These are phyloP conservation scores for Jatropha curcas DNA, from an alignment of 345 rosid species.

Conservation along the genomic window DNA sequence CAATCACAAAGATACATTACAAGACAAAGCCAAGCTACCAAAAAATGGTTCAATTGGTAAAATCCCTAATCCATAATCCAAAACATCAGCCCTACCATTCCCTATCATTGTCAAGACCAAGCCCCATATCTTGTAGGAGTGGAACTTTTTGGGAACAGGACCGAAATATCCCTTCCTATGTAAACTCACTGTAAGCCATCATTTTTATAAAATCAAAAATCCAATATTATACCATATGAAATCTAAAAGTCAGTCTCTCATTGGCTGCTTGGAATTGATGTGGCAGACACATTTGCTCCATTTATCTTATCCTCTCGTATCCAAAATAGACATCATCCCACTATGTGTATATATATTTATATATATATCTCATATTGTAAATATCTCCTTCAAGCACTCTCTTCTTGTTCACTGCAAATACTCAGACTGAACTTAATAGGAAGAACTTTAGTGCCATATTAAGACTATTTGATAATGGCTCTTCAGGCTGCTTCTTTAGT, in stretches of 20 bases:
- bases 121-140: constrained; percentile 32
- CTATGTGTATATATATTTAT: constrained; percentile 26
- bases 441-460: constrained; percentile 7
- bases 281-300: constrained; percentile 43
- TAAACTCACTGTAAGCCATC: not conserved
- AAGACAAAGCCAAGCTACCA: not conserved
- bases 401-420: not conserved
- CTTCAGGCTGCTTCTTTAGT: constrained; percentile 77
- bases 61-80: constrained; percentile 10
- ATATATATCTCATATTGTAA: constrained; percentile 18
- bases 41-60: constrained; percentile 1
- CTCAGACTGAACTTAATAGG: not conserved
- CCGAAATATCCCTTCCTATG: constrained; percentile 33
- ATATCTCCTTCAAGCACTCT: constrained; percentile 25
- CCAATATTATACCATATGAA: constrained; percentile 34
- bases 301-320: constrained; percentile 57
- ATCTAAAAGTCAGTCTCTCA: constrained; percentile 49
- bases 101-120: constrained; percentile 21
- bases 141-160: constrained; percentile 21
- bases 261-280: constrained; percentile 54
- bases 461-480: constrained; percentile 45
- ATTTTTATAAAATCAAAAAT: not conserved
- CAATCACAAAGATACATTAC: not conserved
- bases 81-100: constrained; percentile 9
- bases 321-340: not conserved